Evolutionary conservation across 2,329 filamentous ascomycete species (phyloP).

Genomic region (Harringtonia aguacate): DNA sequence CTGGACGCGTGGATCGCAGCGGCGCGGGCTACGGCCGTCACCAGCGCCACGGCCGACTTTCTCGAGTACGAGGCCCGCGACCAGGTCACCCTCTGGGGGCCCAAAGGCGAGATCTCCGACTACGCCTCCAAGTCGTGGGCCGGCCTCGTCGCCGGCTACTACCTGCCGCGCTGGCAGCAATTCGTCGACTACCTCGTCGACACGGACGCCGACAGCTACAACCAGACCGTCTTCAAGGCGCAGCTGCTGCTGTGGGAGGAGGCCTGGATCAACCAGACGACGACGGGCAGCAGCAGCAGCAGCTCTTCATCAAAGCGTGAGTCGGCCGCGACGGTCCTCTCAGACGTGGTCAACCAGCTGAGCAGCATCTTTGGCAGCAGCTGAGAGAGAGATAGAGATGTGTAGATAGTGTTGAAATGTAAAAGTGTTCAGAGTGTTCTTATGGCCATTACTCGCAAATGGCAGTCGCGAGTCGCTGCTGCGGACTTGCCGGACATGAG

Average conservation of each 20-base stretch:
- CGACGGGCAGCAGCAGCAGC: no score
- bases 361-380: no score
- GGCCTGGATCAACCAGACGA: constrained; percentile 1
- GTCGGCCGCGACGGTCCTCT: no score
- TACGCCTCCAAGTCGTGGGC: constrained; percentile 39
- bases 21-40: constrained; percentile 21
- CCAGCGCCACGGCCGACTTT: constrained; percentile 18
- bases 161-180: constrained; percentile 32
- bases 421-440: no score
- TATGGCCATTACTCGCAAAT: no score
- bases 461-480: no score
- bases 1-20: constrained; percentile 29
- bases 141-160: constrained; percentile 34
- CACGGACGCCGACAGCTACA: background rate
- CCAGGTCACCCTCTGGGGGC: constrained; percentile 40
- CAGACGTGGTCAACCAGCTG: no score
- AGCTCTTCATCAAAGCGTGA: no score
- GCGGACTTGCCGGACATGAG: no score
- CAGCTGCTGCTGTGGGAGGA: constrained; percentile 5
- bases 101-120: constrained; percentile 33
- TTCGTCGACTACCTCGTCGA: constrained; percentile 28
- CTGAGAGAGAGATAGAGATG: no score
- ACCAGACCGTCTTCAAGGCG: constrained; percentile 1
- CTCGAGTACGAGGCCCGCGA: constrained; percentile 36
- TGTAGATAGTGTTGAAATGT: no score